These are phyloP conservation scores for Penstemon eatonii DNA, from an alignment of 257 asterid genomes.

Conservation along the genomic window DNA sequence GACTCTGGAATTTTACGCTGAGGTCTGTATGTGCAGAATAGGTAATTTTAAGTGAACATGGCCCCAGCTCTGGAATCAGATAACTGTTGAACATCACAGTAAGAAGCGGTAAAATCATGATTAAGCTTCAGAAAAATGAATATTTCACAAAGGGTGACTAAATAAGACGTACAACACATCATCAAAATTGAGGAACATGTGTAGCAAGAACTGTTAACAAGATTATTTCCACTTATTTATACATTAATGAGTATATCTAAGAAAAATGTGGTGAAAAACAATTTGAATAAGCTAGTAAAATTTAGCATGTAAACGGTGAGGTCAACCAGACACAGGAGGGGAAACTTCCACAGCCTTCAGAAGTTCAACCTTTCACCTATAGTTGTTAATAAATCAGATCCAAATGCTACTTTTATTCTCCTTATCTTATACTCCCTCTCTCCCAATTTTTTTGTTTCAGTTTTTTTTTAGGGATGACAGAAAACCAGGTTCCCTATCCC, in stretches of 20 bases:
- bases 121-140: not conserved
- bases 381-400: conserved; percentile 6
- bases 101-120: conserved; percentile 28
- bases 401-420: conserved; percentile 13
- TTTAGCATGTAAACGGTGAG: conserved; percentile 2
- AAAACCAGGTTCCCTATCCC: too few relatives aligned
- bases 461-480: too few relatives aligned
- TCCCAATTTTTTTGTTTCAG: too few relatives aligned
- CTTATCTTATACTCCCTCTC: not conserved
- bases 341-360: not conserved
- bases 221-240: too few relatives aligned
- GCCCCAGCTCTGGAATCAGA: conserved; percentile 87
- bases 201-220: too few relatives aligned
- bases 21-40: conserved; percentile 96
- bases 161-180: too few relatives aligned
- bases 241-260: too few relatives aligned
- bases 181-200: conserved; percentile 17
- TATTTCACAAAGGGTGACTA: conserved; percentile 2
- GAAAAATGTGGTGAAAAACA: conserved; percentile 9
- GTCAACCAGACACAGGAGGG: conserved; percentile 7
- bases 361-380: not conserved
- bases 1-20: conserved; percentile 93
- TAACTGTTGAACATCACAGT: conserved; percentile 50
- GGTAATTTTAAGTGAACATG: conserved; percentile 81
- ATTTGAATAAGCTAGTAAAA: not conserved